These are phyloP conservation scores for Penicillium sp. DNA, from an alignment of 2,329 filamentous ascomycete species.

Conservation along the genomic window DNA sequence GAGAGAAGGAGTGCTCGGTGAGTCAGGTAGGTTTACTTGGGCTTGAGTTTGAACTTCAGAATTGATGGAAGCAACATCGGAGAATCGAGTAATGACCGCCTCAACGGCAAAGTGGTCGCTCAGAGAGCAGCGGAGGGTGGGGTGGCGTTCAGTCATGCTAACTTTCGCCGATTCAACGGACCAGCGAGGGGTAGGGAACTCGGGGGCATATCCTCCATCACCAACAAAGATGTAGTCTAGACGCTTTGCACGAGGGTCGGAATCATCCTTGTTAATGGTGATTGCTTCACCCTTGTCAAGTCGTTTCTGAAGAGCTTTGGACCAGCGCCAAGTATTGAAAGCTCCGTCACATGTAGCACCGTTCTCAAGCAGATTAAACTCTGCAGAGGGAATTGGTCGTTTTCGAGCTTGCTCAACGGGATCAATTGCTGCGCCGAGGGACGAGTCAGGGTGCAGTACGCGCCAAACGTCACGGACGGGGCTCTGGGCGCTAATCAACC, in stretches of 20 bases:
- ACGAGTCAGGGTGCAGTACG: slow-evolving; percentile 77
- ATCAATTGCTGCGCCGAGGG: slow-evolving; percentile 71
- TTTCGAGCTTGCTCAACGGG: slow-evolving; percentile 66
- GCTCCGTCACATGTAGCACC: slow-evolving; percentile 84
- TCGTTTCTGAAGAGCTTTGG: slow-evolving; percentile 66
- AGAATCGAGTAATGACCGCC: slow-evolving; percentile 64
- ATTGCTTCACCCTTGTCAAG: slow-evolving; percentile 67
- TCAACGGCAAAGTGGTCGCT: slow-evolving; percentile 95
- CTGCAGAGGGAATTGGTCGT: slow-evolving; percentile 70
- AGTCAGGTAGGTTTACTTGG: not conserved
- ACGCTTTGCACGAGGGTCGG: slow-evolving; percentile 76
- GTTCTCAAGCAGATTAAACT: slow-evolving; percentile 76
- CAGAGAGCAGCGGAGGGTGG: slow-evolving; percentile 76
- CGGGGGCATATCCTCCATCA: slow-evolving; percentile 45
- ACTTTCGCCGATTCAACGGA: slow-evolving; percentile 69
- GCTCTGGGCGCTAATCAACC: slow-evolving; percentile 75
- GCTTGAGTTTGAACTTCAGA: not conserved
- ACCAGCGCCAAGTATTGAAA: slow-evolving; percentile 94
- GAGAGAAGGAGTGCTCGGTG: slow-evolving; percentile 7
- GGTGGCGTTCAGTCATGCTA: slow-evolving; percentile 79
- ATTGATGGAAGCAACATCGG: not conserved
- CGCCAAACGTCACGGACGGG: slow-evolving; percentile 84
- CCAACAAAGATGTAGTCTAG: slow-evolving; percentile 93
- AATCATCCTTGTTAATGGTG: slow-evolving; percentile 62
- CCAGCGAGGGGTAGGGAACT: slow-evolving; percentile 56